Percentiles rank a stretch among this genome's conserved stretches.
Evolutionary conservation across 2,329 filamentous ascomycete species (phyloP).

Genomic region (Pseudogymnoascus sp.): DNA sequence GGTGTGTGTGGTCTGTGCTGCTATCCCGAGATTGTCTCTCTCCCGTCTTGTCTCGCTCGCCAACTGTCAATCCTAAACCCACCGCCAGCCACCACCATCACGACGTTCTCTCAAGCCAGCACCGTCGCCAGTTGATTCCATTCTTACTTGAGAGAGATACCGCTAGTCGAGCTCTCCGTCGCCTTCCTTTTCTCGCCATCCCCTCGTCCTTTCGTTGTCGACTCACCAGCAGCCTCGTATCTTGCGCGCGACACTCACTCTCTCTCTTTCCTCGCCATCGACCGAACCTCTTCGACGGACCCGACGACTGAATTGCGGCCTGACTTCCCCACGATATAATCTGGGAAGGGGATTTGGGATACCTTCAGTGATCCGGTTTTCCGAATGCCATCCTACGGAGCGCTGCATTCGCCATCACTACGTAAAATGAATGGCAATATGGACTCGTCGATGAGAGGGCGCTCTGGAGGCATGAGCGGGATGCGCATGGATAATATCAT

Average conservation of each 20-base stretch:
- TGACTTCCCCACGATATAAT: not conserved
- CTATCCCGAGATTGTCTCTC: slow-evolving; percentile 8
- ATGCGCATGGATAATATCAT: slow-evolving; percentile 83
- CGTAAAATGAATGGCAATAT: slow-evolving; percentile 71
- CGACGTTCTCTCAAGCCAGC: not conserved
- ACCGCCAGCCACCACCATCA: slow-evolving; percentile 2
- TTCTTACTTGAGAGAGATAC: not conserved
- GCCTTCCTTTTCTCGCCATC: not conserved
- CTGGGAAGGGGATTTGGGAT: slow-evolving; percentile 3
- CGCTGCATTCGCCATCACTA: slow-evolving; percentile 63
- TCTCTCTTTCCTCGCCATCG: not conserved
- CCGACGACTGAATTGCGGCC: not conserved
- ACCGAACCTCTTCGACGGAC: not conserved
- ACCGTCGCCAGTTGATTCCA: not conserved
- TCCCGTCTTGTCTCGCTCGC: not conserved
- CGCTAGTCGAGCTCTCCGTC: slow-evolving; percentile 4
- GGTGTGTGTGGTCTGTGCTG: slow-evolving; percentile 8
- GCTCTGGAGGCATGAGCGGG: slow-evolving; percentile 42
- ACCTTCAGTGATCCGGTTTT: slow-evolving; percentile 12
- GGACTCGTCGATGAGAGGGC: slow-evolving; percentile 38
- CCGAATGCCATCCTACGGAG: slow-evolving; percentile 65
- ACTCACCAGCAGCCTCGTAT: not conserved
- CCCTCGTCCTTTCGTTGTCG: not conserved
- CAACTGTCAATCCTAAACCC: slow-evolving; percentile 1
- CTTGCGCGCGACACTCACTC: not conserved